Base-by-base conservation (phyloP, 2,329 filamentous ascomycete species). In the Colletotrichum gigasporum region DNA sequence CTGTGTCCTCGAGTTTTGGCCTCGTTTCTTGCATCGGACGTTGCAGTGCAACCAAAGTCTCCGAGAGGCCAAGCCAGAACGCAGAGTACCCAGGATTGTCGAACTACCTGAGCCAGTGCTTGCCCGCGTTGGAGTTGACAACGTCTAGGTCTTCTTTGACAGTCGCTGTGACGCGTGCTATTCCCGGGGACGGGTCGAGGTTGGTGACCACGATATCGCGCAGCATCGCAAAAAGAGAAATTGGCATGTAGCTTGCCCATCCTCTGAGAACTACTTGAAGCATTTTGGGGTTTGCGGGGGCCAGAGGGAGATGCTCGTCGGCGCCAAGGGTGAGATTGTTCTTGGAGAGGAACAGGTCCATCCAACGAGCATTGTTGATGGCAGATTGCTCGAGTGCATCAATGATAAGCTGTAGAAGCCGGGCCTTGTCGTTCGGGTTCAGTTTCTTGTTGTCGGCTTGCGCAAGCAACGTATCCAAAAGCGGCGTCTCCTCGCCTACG, bases 61-160 rank as follows among this genome's bases (percentile, higher is more conserved):
- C 11, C 0, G 39, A 48, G 37, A 68, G 12, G 4, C 48, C 68
- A 14, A 54, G 48, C 3, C 32, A 28, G 30, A 67, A 59, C 4
- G 54, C 45, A 1, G 51, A 8, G 5, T 12, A 8, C 0, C 52
- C 42, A 11, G 50, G 7, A 16, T 67, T 67, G 7, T 60, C 65
- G 26, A 68, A 72, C n/a, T 71, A 68, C 2, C 66, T 28, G 4
- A 72, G 55, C 76, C 76, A 78, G 42, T 77, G 75, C 41, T 67
- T 68, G 1, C 73, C 74, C 0, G 68, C 69, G 6, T 73, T 72
- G 2, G 73, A 75, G 7, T 63, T 66, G 11, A 67, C n/a, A 2
- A 78, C 65, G 3, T 71, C 63, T 0, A 52, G 42, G 28, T 73
- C 63, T 8, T 54, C 63, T 37, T 68, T 70, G 14, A 78, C 63